Evolutionary conservation across 2,329 filamentous ascomycete genomes (phyloP).

Genomic region (Calonectria fujianensis): DNA sequence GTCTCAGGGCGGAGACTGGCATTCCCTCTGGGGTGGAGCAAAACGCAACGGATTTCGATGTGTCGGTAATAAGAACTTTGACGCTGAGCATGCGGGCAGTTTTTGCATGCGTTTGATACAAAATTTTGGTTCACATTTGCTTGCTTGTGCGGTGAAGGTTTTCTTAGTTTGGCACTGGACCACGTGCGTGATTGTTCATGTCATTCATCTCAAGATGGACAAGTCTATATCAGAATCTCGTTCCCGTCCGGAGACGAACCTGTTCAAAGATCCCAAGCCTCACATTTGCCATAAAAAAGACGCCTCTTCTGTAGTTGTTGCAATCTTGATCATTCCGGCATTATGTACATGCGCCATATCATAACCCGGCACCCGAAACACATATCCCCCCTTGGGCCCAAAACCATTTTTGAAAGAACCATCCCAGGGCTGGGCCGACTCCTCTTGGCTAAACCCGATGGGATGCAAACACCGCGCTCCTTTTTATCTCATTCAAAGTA

Average conservation of each 20-base stretch:
- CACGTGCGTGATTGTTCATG: not conserved
- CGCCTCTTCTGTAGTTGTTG: conserved; percentile 20
- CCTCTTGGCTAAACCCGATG: conserved; percentile 47
- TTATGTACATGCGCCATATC: conserved; percentile 56
- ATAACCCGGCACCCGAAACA: conserved; percentile 50
- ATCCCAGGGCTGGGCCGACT: conserved; percentile 42
- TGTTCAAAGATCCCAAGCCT: not conserved
- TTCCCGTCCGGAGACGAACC: not conserved
- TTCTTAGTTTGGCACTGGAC: not conserved
- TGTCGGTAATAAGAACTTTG: conserved; percentile 49
- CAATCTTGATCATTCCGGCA: conserved; percentile 54
- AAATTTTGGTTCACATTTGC: not conserved
- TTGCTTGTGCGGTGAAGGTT: not conserved
- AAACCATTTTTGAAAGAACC: conserved; percentile 50
- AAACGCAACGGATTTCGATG: conserved; percentile 37
- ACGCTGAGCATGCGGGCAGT: conserved; percentile 44
- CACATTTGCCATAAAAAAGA: conserved; percentile 31
- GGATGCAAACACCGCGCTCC: conserved; percentile 47
- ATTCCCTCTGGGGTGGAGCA: conserved; percentile 30
- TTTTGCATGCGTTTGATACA: conserved; percentile 44
- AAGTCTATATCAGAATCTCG: not conserved
- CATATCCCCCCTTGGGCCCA: conserved; percentile 41
- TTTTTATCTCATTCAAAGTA: conserved; percentile 39
- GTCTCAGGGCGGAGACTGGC: conserved; percentile 34
- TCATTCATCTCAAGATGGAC: conserved; percentile 8